Percentiles rank a stretch among this genome's conserved stretches.
Evolutionary conservation across 2,329 filamentous ascomycete genomes (phyloP).

Genomic region (Neonectria coccinea): DNA sequence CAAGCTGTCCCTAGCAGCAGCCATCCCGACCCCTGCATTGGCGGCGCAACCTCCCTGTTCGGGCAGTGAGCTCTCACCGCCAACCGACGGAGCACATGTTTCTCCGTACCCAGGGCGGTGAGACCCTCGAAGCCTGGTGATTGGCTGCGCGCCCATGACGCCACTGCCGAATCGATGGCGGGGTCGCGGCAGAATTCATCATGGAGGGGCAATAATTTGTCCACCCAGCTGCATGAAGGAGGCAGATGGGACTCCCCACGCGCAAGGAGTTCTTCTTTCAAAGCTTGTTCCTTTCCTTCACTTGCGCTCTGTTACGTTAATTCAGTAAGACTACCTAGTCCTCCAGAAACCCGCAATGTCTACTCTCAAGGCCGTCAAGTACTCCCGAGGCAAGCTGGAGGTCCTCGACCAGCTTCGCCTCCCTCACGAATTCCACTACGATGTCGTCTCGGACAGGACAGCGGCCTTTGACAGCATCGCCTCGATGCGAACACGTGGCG

Average conservation of each 20-base stretch:
- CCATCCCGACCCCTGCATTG: slow-evolving; percentile 28
- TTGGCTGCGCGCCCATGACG: slow-evolving; percentile 38
- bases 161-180: slow-evolving; percentile 39
- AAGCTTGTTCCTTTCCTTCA: slow-evolving; percentile 8
- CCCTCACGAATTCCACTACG: slow-evolving; percentile 84
- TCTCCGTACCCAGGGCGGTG: slow-evolving; percentile 46
- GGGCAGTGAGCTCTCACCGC: slow-evolving; percentile 44
- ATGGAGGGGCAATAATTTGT: slow-evolving; percentile 46
- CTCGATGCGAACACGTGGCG: slow-evolving; percentile 81
- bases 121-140: slow-evolving; percentile 10
- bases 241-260: slow-evolving; percentile 5
- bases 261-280: background rate
- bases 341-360: slow-evolving; percentile 54
- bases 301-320: background rate
- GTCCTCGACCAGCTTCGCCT: slow-evolving; percentile 88
- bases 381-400: slow-evolving; percentile 76
- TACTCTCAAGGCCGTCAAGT: slow-evolving; percentile 82
- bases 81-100: slow-evolving; percentile 44
- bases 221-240: background rate
- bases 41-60: slow-evolving; percentile 31
- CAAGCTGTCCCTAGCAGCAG: slow-evolving; percentile 39
- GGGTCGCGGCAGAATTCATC: slow-evolving; percentile 49
- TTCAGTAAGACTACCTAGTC: background rate
- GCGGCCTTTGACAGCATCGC: slow-evolving; percentile 87
- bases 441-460: slow-evolving; percentile 74